Base-by-base conservation (phyloP, 2,329 filamentous ascomycete species). In the Diaporthe ilicicola region DNA sequence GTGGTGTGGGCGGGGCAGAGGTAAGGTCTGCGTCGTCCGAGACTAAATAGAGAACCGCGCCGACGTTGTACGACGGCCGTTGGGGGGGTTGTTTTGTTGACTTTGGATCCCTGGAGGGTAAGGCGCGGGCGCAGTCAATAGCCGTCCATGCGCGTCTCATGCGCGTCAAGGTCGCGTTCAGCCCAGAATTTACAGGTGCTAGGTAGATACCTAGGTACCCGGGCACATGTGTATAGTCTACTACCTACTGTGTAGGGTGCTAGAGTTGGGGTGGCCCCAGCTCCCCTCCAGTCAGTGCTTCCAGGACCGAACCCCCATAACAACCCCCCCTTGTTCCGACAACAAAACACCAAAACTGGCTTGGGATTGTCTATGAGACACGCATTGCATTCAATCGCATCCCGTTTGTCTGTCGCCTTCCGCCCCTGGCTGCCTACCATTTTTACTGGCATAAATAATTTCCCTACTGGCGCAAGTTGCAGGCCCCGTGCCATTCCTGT, bases 121-220 rank as follows among this genome's bases (percentile, higher is more conserved):
- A 62, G 24, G 59, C 59, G 42, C 59, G 59, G 42, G 42, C 27
- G 27, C 59, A 24, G 34, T 48, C 59, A 62, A 62, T 62, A 24
- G 19, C 39, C 13, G 42, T 48, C 22, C 29, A 48, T 62, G 29
- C 65, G 65, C 65, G 65, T 67, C 32, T 12, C 42, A 48, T n/a
- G 42, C 65, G 65, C 65, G 65, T 68, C 65, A 29, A 22, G 65
- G 65, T 68, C 65, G 65, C 65, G 65, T 59, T 39, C 29, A 7
- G 32, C 50, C 17, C 17, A 32, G 15, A 24, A n/a, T 53, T 22
- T 15, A 51, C 48, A 32, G 27, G 19, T 22, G 24, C 50, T 50
- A 22, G 24, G 46, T 19, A 50, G 46, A n/a, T n/a, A n/a, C 3
- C 27, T 54, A 32, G 22, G 51, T 32, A 22, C 27, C 29, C 13